phyloP scores from a whole-genome alignment of 768 basidiomycete species.

The Lactarius sanguifluus region DNA sequence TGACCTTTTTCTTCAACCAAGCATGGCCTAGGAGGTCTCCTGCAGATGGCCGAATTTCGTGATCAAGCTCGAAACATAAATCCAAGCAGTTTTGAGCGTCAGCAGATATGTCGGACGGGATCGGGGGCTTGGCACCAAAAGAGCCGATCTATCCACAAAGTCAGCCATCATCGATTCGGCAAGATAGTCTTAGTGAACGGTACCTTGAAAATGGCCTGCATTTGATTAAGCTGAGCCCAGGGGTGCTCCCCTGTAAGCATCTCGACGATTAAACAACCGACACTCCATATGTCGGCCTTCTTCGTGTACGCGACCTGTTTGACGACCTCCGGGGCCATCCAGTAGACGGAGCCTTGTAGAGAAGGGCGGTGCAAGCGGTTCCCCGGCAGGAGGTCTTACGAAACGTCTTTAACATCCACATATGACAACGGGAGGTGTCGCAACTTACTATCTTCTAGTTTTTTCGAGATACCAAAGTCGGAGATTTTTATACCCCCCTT shows the following conservation, averaged over 20 bases:
- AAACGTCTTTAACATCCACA: background rate
- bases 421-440: background rate
- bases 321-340: constrained; percentile 99
- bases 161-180: background rate
- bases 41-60: constrained; percentile 77
- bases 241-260: constrained; percentile 97
- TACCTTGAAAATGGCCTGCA: constrained; percentile 99
- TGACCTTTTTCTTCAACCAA: constrained; percentile 51
- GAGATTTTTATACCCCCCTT: constrained; percentile 98
- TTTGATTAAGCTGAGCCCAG: constrained; percentile 94
- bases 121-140: constrained; percentile 77
- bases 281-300: constrained; percentile 96
- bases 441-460: constrained; percentile 89
- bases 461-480: constrained; percentile 96
- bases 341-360: constrained; percentile 96
- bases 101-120: constrained; percentile 86
- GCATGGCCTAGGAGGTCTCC: constrained; percentile 68
- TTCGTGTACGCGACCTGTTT: constrained; percentile 90
- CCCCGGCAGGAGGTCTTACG: constrained; percentile 47
- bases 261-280: constrained; percentile 92
- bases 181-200: constrained; percentile 11
- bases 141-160: constrained; percentile 74
- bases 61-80: constrained; percentile 83
- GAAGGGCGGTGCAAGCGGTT: constrained; percentile 86
- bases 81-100: constrained; percentile 88